phyloP scores from a whole-genome alignment of 192 early-diverging fungal species.

The Mortierella alpina region DNA sequence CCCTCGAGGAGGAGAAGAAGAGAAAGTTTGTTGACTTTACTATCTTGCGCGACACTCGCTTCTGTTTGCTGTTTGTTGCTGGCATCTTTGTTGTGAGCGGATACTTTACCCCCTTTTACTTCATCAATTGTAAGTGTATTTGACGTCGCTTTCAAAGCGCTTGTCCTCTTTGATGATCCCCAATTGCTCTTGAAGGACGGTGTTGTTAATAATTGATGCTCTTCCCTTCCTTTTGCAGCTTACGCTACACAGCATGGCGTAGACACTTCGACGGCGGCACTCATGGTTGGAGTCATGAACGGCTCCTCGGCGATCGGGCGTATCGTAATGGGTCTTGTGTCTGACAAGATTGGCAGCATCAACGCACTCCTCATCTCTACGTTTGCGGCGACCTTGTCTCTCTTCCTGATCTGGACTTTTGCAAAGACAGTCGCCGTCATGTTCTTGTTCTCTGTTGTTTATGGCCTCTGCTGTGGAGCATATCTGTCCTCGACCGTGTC shows the following conservation, averaged over 20 bases:
- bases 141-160: neutral
- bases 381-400: slow-evolving; percentile 54
- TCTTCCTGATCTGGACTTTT: slow-evolving; percentile 61
- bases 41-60: slow-evolving; percentile 33
- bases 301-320: slow-evolving; percentile 71
- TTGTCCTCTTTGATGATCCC: slow-evolving; percentile 1
- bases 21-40: slow-evolving; percentile 46
- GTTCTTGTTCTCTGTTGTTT: slow-evolving; percentile 40
- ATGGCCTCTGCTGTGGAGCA: slow-evolving; percentile 51
- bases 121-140: slow-evolving; percentile 42
- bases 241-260: slow-evolving; percentile 60
- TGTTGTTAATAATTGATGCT: neutral
- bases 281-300: slow-evolving; percentile 74
- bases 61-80: slow-evolving; percentile 41
- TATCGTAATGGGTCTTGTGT: slow-evolving; percentile 69
- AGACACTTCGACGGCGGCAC: slow-evolving; percentile 53
- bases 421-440: slow-evolving; percentile 50
- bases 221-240: slow-evolving; percentile 29
- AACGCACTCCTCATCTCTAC: slow-evolving; percentile 61
- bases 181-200: neutral
- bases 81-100: slow-evolving; percentile 44
- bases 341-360: slow-evolving; percentile 64
- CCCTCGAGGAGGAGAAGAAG: slow-evolving; percentile 22
- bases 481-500: slow-evolving; percentile 51
- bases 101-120: slow-evolving; percentile 39